phyloP scores from a whole-genome alignment of 2,329 filamentous ascomycete species.

The Cladorrhinum sp. region DNA sequence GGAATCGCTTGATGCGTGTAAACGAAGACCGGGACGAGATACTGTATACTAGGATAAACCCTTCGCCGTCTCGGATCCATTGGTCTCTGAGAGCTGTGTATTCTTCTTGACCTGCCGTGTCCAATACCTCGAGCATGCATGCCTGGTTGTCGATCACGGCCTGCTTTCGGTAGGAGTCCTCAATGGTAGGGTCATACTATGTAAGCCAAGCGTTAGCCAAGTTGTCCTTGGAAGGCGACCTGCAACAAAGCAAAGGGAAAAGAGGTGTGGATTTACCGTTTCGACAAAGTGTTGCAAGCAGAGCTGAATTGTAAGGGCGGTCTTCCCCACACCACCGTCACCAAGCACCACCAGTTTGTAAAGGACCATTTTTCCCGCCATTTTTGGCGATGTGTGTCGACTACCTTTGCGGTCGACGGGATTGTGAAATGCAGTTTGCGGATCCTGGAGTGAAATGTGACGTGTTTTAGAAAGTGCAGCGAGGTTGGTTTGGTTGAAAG shows the following conservation, averaged over 20 bases:
- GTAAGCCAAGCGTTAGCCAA: constrained; percentile 18
- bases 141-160: constrained; percentile 92
- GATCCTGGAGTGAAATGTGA: not conserved
- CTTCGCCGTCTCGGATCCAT: constrained; percentile 97
- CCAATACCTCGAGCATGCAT: constrained; percentile 95
- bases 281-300: constrained; percentile 98
- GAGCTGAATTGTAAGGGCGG: constrained; percentile 90
- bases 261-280: constrained; percentile 52
- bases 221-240: not conserved
- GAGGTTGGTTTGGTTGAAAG: constrained; percentile 6
- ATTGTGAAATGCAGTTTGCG: not conserved
- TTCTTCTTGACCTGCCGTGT: constrained; percentile 97
- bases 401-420: constrained; percentile 6
- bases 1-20: constrained; percentile 89
- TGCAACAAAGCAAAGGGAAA: not conserved
- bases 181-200: constrained; percentile 82
- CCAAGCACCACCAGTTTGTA: constrained; percentile 96
- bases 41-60: constrained; percentile 96
- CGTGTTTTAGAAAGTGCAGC: constrained; percentile 2
- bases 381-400: constrained; percentile 39
- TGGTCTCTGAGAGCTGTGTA: constrained; percentile 96
- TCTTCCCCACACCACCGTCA: constrained; percentile 92
- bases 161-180: constrained; percentile 84
- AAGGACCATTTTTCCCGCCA: constrained; percentile 92
- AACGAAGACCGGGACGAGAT: constrained; percentile 97